Evolutionary conservation across 83 land plant genomes (phyloP).

Genomic region (Diphasiastrum complanatum): DNA sequence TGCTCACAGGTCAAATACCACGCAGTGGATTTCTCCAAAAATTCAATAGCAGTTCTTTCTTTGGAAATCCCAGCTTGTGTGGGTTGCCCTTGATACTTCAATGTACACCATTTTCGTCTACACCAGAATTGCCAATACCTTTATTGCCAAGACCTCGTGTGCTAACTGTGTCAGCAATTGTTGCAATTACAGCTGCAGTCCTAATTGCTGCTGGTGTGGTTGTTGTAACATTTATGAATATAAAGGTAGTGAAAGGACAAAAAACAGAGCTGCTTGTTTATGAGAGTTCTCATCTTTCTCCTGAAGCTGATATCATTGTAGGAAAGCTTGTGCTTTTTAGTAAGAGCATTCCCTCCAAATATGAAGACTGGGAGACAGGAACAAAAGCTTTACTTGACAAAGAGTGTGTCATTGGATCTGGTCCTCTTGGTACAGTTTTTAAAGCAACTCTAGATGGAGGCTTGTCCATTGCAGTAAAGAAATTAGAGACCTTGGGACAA

Average conservation of each 20-base stretch:
- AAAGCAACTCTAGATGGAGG: conserved; percentile 75
- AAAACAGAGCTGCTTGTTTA: conserved; percentile 46
- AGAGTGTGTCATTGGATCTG: conserved; percentile 69
- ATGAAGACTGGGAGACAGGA: conserved; percentile 97
- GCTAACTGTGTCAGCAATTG: conserved; percentile 60
- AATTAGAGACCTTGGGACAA: conserved; percentile 72
- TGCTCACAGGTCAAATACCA: conserved; percentile 69
- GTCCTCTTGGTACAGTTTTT: conserved; percentile 81
- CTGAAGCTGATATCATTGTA: conserved; percentile 59
- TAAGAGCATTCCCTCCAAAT: conserved; percentile 75
- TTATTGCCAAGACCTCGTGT: conserved; percentile 27
- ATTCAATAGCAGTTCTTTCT: conserved; percentile 52
- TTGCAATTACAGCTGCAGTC: conserved; percentile 82
- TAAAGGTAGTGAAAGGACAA: conserved; percentile 42
- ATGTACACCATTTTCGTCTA: conserved; percentile 31
- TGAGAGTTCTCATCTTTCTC: conserved; percentile 68
- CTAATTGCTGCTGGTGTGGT: conserved; percentile 71
- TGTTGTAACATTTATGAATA: conserved; percentile 53
- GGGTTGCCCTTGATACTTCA: conserved; percentile 54
- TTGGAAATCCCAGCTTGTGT: conserved; percentile 59
- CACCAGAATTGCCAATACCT: not conserved
- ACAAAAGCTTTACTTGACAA: conserved; percentile 87
- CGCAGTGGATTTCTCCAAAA: conserved; percentile 29
- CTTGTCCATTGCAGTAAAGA: conserved; percentile 82
- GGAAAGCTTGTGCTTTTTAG: conserved; percentile 96